Percentiles rank a stretch among this genome's conserved stretches.
phyloP scores from a whole-genome alignment of 2,329 filamentous ascomycete genomes.

The Alternaria sp. region DNA sequence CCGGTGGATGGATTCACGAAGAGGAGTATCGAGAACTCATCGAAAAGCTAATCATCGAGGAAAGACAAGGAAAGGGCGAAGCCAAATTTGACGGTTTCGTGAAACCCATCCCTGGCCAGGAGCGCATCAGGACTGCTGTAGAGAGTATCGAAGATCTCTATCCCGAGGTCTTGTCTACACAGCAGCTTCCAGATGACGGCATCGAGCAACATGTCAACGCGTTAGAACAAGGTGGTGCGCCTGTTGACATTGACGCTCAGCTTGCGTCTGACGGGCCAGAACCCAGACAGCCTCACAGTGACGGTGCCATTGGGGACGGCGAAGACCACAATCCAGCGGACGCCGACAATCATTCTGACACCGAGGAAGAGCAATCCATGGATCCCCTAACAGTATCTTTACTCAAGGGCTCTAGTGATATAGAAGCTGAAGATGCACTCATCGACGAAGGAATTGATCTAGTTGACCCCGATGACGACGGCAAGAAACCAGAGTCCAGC shows the following conservation, averaged over 20 bases:
- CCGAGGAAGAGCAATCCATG: slow-evolving; percentile 30
- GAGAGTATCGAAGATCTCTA: slow-evolving; percentile 90
- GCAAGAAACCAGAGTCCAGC: slow-evolving; percentile 3
- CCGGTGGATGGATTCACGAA: slow-evolving; percentile 92
- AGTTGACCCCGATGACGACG: slow-evolving; percentile 21
- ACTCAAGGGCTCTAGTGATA: slow-evolving; percentile 13
- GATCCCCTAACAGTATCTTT: slow-evolving; percentile 41
- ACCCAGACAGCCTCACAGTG: slow-evolving; percentile 1
- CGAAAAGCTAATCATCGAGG: slow-evolving; percentile 66
- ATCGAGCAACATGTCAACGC: neutral
- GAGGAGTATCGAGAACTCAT: slow-evolving; percentile 77
- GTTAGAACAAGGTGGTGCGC: neutral
- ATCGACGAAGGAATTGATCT: slow-evolving; percentile 29
- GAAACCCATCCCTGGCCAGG: slow-evolving; percentile 59
- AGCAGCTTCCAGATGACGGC: slow-evolving; percentile 17
- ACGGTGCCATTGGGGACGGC: slow-evolving; percentile 11
- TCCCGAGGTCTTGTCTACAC: slow-evolving; percentile 63
- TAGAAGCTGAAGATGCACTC: slow-evolving; percentile 7
- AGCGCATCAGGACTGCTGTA: slow-evolving; percentile 73
- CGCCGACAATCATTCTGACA: slow-evolving; percentile 20
- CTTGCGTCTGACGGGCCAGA: neutral
- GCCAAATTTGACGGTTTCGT: slow-evolving; percentile 72
- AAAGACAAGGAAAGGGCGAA: slow-evolving; percentile 59
- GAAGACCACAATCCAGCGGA: slow-evolving; percentile 37
- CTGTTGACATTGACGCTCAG: neutral